phyloP scores from a whole-genome alignment of 345 rosid species.

The Trapa incisa region DNA sequence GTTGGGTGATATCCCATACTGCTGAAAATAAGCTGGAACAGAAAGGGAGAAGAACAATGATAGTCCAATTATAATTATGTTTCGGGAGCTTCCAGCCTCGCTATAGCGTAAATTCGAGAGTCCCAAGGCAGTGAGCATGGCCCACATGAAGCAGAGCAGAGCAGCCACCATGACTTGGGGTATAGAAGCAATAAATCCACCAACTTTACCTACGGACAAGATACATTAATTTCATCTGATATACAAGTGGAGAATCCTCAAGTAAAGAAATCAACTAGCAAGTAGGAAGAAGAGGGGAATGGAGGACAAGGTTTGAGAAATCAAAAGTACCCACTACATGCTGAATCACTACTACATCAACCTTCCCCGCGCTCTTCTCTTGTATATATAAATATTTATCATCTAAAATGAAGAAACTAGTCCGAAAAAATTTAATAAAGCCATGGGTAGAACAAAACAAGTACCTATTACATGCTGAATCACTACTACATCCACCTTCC shows the following conservation, averaged over 20 bases:
- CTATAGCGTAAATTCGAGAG: conserved; percentile 89
- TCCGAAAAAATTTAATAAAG: no score
- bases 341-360: no score
- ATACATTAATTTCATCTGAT: not conserved
- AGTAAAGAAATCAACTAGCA: not conserved
- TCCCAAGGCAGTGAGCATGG: conserved; percentile 85
- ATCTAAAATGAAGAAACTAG: not conserved
- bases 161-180: conserved; percentile 97
- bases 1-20: conserved; percentile 68
- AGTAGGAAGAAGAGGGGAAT: not conserved
- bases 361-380: no score
- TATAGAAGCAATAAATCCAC: conserved; percentile 90
- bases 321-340: no score
- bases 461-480: no score
- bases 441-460: no score
- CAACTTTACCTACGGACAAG: conserved; percentile 63
- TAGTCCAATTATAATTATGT: conserved; percentile 81
- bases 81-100: conserved; percentile 97
- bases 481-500: no score
- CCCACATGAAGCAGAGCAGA: conserved; percentile 98
- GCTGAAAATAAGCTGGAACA: conserved; percentile 90
- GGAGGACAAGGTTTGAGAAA: no score
- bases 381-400: not conserved
- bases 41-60: conserved; percentile 83
- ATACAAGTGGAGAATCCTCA: not conserved